phyloP scores from a whole-genome alignment of 148 eudicot species.

The Chenopodium quinoa region DNA sequence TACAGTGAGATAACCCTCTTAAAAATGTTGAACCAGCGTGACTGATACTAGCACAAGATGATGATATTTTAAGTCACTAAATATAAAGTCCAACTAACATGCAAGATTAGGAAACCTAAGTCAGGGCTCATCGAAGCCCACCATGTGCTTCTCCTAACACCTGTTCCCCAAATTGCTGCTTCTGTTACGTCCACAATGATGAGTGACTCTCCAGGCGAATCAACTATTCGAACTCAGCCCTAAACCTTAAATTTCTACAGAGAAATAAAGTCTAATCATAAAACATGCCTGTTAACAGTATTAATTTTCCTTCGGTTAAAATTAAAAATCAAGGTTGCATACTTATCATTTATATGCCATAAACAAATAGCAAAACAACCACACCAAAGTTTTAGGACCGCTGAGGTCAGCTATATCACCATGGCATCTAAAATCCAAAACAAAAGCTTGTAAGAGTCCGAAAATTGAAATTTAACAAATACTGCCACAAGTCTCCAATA shows the following conservation, averaged over 20 bases:
- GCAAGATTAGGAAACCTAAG: not conserved
- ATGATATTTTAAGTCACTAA: not conserved
- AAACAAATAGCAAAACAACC: not conserved
- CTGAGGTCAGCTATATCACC: not conserved
- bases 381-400: not conserved
- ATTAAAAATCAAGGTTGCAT: conserved; percentile 2
- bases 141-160: not conserved
- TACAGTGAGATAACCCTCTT: conserved; percentile 10
- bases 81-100: not conserved
- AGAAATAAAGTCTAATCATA: no score
- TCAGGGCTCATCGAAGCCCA: not conserved
- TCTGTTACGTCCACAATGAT: not conserved
- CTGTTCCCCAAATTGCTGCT: no score
- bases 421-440: not conserved
- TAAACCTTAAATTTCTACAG: not conserved
- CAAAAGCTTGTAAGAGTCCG: no score
- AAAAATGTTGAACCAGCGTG: not conserved
- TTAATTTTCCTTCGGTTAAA: not conserved
- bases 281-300: not conserved
- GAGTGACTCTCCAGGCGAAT: not conserved
- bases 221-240: not conserved
- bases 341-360: no score
- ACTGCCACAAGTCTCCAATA: not conserved
- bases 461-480: no score
- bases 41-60: not conserved